These are phyloP conservation scores for Rhizoctonia solani DNA, from an alignment of 1,284 basidiomycete genomes.

Conservation along the genomic window DNA sequence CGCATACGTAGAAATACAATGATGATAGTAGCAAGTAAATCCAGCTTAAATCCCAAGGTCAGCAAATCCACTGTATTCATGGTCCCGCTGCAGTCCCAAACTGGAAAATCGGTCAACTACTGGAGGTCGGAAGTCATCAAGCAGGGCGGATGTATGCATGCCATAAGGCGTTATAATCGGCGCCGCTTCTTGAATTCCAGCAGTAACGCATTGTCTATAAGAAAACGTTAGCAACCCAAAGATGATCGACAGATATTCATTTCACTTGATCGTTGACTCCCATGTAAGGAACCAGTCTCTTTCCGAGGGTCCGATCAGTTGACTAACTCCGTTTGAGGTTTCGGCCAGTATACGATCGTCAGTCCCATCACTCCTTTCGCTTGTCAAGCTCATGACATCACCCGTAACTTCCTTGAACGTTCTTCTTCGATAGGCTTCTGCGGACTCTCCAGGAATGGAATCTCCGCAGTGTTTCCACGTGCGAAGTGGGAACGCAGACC, in stretches of 20 bases:
- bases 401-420: not conserved
- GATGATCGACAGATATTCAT: too few relatives aligned
- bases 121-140: not conserved
- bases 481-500: conserved; percentile 68
- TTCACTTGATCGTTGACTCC: conserved; percentile 66
- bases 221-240: not conserved
- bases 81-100: not conserved
- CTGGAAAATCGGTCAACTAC: not conserved
- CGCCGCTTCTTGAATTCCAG: not conserved
- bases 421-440: conserved; percentile 22
- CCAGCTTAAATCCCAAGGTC: not conserved
- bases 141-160: not conserved
- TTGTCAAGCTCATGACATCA: conserved; percentile 6
- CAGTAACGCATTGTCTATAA: conserved; percentile 19
- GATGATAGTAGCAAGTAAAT: too few relatives aligned
- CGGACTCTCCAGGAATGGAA: conserved; percentile 36
- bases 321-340: conserved; percentile 46
- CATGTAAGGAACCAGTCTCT: conserved; percentile 77
- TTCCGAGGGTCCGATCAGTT: conserved; percentile 61
- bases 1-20: too few relatives aligned
- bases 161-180: conserved; percentile 21
- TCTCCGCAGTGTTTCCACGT: conserved; percentile 38
- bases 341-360: conserved; percentile 16
- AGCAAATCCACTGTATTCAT: not conserved
- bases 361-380: not conserved